phyloP scores from a whole-genome alignment of 2,329 filamentous ascomycete species.

The Seiridium unicorne region DNA sequence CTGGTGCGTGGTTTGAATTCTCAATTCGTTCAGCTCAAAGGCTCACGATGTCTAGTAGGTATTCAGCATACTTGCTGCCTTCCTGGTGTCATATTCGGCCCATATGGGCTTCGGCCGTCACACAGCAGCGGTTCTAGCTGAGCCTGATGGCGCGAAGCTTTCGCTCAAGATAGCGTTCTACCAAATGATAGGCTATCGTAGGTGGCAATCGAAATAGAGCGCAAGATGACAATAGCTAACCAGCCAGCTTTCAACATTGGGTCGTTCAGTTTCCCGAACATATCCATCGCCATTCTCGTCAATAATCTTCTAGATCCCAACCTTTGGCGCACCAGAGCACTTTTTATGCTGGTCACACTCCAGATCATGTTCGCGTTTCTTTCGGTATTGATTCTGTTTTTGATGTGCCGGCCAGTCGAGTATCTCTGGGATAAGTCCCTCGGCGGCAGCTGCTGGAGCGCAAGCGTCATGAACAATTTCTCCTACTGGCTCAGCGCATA shows the following conservation, averaged over 20 bases:
- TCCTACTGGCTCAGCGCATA: conserved; percentile 24
- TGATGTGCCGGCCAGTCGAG: conserved; percentile 20
- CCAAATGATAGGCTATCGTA: conserved; percentile 25
- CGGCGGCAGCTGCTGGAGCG: conserved; percentile 19
- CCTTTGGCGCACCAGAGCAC: conserved; percentile 12
- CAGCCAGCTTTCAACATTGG: conserved; percentile 23
- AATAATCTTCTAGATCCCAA: conserved; percentile 24
- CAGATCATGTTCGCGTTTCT: conserved; percentile 22
- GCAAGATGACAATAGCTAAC: neutral
- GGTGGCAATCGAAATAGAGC: neutral
- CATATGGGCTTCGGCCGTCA: conserved; percentile 23
- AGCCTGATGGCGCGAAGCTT: conserved; percentile 18
- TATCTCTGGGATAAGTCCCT: conserved; percentile 20
- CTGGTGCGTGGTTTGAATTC: neutral
- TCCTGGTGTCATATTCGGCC: conserved; percentile 22
- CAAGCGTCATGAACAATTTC: conserved; percentile 20
- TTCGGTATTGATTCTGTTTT: conserved; percentile 21
- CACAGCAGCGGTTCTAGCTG: conserved; percentile 21
- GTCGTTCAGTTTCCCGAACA: conserved; percentile 26
- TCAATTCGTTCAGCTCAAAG: no score
- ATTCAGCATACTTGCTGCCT: conserved; percentile 23
- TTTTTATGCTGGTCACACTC: conserved; percentile 20
- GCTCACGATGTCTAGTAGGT: conserved; percentile 10
- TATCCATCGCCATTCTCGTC: conserved; percentile 25
- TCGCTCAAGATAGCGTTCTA: conserved; percentile 16